phyloP scores from a whole-genome alignment of 768 basidiomycete genomes.

The Pleurotus platypus region DNA sequence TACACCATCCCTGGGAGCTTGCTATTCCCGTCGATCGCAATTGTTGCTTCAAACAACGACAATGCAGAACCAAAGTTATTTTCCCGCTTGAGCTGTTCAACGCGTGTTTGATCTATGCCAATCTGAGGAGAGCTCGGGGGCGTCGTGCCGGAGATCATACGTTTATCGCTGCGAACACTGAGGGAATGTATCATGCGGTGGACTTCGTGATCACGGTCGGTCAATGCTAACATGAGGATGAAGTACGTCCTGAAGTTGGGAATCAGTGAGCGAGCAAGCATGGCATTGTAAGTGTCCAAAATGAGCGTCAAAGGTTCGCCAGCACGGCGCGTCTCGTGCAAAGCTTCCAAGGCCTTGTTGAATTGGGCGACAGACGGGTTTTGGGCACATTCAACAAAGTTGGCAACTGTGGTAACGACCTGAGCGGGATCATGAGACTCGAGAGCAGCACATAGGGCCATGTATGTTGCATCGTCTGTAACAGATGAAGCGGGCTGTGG shows the following conservation, averaged over 20 bases:
- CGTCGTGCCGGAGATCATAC: conserved; percentile 21
- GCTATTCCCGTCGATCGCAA: conserved; percentile 28
- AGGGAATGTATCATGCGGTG: conserved; percentile 38
- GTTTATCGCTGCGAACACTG: conserved; percentile 36
- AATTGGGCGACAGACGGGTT: conserved; percentile 48
- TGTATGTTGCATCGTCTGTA: conserved; percentile 9
- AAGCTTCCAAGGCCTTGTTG: conserved; percentile 57
- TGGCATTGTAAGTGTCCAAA: conserved; percentile 67
- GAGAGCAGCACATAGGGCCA: conserved; percentile 22
- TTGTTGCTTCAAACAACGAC: conserved; percentile 65
- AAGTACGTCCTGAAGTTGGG: conserved; percentile 66
- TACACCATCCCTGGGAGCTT: conserved; percentile 39
- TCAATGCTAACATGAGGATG: conserved; percentile 57
- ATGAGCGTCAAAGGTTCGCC: conserved; percentile 57
- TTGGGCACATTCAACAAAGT: conserved; percentile 23
- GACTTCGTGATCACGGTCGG: conserved; percentile 66
- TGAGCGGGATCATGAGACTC: conserved; percentile 18
- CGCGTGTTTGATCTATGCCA: conserved; percentile 31
- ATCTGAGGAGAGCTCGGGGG: conserved; percentile 11
- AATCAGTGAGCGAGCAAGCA: conserved; percentile 56
- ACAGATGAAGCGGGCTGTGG: not conserved
- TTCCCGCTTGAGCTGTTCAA: conserved; percentile 50
- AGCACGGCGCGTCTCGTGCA: conserved; percentile 38
- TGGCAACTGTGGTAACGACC: conserved; percentile 32
- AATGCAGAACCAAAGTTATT: conserved; percentile 70